phyloP scores from a whole-genome alignment of 2,329 filamentous ascomycete species.

The Aspergillus vadensis region DNA sequence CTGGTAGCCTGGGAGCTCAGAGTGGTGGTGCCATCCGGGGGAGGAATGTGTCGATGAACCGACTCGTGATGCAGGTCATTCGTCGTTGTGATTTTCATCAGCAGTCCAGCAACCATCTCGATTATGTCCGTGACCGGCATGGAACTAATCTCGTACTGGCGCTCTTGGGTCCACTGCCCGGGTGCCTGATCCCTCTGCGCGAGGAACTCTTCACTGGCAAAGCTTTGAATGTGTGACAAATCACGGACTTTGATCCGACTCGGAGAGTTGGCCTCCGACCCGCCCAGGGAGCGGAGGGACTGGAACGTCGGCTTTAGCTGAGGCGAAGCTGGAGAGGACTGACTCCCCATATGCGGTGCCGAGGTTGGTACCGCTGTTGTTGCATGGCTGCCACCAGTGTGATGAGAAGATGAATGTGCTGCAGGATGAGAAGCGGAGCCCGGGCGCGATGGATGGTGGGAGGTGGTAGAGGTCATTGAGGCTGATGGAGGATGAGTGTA shows the following conservation, averaged over 20 bases:
- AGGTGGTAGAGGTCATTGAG: constrained; percentile 54
- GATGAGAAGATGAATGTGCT: constrained; percentile 22
- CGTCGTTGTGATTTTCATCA: constrained; percentile 96
- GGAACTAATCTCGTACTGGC: constrained; percentile 88
- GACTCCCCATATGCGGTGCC: constrained; percentile 30
- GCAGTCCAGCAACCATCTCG: constrained; percentile 94
- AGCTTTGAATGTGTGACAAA: constrained; percentile 84
- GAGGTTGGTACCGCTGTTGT: constrained; percentile 30
- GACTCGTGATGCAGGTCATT: constrained; percentile 95
- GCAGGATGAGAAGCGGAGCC: constrained; percentile 18
- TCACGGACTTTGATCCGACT: constrained; percentile 78
- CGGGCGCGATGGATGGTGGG: constrained; percentile 31
- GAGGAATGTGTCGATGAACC: constrained; percentile 72
- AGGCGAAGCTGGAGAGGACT: constrained; percentile 48
- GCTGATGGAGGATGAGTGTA: constrained; percentile 31
- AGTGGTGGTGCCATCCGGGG: constrained; percentile 60
- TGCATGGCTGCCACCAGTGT: constrained; percentile 28
- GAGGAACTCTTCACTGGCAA: constrained; percentile 76
- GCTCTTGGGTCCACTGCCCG: constrained; percentile 52
- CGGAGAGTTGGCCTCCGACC: constrained; percentile 51
- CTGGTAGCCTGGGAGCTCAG: constrained; percentile 66
- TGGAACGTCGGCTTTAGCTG: constrained; percentile 48
- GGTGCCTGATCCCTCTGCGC: constrained; percentile 50
- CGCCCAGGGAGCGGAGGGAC: constrained; percentile 47
- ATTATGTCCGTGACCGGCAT: constrained; percentile 98